Base-by-base conservation (phyloP, 2,329 filamentous ascomycete genomes). In the Colletotrichum phormii region DNA sequence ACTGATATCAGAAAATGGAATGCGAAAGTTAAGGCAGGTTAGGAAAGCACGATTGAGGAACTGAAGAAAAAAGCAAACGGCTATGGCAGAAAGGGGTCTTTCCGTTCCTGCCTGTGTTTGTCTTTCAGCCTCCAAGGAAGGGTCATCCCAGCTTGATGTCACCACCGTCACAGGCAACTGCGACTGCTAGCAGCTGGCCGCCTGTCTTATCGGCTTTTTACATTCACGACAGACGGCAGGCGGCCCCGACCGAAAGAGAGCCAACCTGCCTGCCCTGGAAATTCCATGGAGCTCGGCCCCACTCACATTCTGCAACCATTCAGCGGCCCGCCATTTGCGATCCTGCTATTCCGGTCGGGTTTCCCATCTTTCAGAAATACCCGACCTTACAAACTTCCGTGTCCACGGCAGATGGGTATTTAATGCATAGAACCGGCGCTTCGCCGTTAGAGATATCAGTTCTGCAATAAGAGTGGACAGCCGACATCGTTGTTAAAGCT, bases 111-210 rank as follows among this genome's bases (percentile, higher is more conserved):
- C 24, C 33, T 26, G 33, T 51, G 54, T 60, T 66, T 59, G 59
- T 62, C 53, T 13, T 29, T 9, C 15, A 15, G 9, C 60, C 5
- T 29, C n/a, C 26, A 29, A 71, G 49, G 35, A 71, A 67, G 68
- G 68, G 67, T 13, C 37, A 68, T 72, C 69, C 64, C 64, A 53
- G 64, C 18, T 53, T 68, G 58, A 72, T 68, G 64, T 68, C 64
- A 68, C 58, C 37, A 51, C 57, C 29, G 18, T 53, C 42, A 49
- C 42, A 49, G 42, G 42, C 18, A 49, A 7, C 51, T 15, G 22
- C 51, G 51, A 24, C 51, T 61, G 58, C 58, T 46, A 24, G 58
- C 42, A 33, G 18, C 60, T 31, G 26, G 37, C 42, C 29, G 24
- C 15, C 26, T n/a, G 37, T 24, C 37, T 31, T 49, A 24, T 9